phyloP scores from a whole-genome alignment of 2,329 filamentous ascomycete species.

The Fusarium sp. region DNA sequence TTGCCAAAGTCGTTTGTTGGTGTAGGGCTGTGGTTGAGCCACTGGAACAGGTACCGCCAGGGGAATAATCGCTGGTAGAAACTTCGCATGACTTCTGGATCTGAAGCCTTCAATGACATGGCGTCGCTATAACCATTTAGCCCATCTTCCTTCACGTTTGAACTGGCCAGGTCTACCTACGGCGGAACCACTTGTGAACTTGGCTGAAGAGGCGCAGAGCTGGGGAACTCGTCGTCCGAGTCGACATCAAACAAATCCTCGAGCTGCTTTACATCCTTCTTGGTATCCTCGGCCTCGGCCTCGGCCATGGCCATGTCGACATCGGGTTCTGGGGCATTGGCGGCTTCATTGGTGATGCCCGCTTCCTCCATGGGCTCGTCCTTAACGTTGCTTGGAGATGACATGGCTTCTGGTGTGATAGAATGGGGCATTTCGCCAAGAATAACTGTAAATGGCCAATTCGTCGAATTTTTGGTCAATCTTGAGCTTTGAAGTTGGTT shows the following conservation, averaged over 20 bases:
- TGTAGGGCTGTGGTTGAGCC: conserved; percentile 92
- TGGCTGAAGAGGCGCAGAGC: conserved; percentile 56
- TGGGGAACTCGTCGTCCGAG: conserved; percentile 71
- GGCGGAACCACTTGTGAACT: conserved; percentile 57
- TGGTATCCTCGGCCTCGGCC: conserved; percentile 45
- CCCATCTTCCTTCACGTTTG: background rate
- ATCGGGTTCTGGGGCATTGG: conserved; percentile 30
- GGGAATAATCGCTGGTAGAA: conserved; percentile 98
- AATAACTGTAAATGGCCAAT: background rate
- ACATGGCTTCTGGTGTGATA: conserved; percentile 37
- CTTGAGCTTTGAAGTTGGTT: conserved; percentile 7
- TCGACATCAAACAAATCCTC: conserved; percentile 70
- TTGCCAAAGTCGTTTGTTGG: conserved; percentile 90
- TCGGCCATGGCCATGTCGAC: conserved; percentile 41
- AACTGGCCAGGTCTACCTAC: conserved; percentile 50
- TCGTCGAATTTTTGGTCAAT: background rate
- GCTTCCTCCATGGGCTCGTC: conserved; percentile 45
- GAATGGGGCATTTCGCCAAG: conserved; percentile 39
- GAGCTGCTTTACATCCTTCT: conserved; percentile 61
- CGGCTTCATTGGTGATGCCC: conserved; percentile 29
- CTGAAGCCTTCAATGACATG: conserved; percentile 64
- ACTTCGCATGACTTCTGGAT: conserved; percentile 86
- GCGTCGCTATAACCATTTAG: conserved; percentile 47
- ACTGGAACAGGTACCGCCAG: conserved; percentile 94
- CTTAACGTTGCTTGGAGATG: conserved; percentile 44